Percentiles rank a stretch among this genome's conserved stretches.
Conservation (phyloP, 306 rosid genomes). For the Corylus avellana region DNA sequence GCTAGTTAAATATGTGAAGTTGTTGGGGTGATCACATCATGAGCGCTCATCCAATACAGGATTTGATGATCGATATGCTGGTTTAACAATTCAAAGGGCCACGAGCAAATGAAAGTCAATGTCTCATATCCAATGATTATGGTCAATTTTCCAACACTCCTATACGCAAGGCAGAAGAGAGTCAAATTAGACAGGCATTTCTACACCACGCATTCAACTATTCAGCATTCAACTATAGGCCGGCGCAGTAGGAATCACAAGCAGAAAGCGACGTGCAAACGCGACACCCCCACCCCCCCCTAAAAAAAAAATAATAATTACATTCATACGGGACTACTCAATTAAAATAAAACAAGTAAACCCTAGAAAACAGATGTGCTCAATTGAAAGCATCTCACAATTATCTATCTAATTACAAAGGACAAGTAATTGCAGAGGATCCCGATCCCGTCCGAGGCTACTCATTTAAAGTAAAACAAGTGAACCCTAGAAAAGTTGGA, state of each 20-base stretch:
- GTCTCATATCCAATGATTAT: neutral
- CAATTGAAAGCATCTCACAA: too few relatives aligned
- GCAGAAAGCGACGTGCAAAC: too few relatives aligned
- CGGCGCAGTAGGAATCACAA: neutral
- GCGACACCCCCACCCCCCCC: too few relatives aligned
- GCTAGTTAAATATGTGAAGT: too few relatives aligned
- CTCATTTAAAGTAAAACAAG: neutral
- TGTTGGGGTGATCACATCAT: neutral
- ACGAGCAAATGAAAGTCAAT: neutral
- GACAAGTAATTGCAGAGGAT: too few relatives aligned
- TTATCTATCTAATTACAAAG: too few relatives aligned
- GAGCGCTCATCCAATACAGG: neutral
- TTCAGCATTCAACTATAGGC: neutral
- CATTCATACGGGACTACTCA: too few relatives aligned
- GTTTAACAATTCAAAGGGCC: neutral
- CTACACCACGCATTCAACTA: neutral
- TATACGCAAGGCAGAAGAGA: neutral
- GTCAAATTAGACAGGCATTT: neutral
- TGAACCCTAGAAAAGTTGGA: neutral
- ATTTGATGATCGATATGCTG: neutral
- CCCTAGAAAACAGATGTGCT: too few relatives aligned
- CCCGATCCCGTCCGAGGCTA: too few relatives aligned
- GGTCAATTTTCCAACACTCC: neutral
- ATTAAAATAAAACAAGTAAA: too few relatives aligned
- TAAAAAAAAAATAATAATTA: too few relatives aligned